These are phyloP conservation scores for Wallacemonas sp. DNA, from an alignment of 208 protist species.

Conservation along the genomic window DNA sequence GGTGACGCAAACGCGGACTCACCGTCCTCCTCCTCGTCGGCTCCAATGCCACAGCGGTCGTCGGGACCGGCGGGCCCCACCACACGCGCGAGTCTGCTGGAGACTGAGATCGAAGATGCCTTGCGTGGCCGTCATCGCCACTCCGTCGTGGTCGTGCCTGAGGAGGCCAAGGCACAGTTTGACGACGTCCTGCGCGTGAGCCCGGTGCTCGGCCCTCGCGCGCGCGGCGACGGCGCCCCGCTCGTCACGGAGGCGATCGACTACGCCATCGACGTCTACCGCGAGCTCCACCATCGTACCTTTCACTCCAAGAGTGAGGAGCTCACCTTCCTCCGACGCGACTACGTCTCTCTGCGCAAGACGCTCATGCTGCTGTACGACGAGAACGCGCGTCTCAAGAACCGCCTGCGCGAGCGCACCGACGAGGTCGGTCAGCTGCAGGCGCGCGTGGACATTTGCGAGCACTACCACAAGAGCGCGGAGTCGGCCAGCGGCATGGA, in stretches of 20 bases:
- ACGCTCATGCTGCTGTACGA: slow-evolving; percentile 54
- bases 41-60: too few species aligned
- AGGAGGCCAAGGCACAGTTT: not conserved
- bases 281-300: slow-evolving; percentile 44
- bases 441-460: slow-evolving; percentile 7
- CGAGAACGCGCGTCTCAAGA: slow-evolving; percentile 50
- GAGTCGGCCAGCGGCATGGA: slow-evolving; percentile 2
- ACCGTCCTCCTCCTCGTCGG: too few species aligned
- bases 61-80: too few species aligned
- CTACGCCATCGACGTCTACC: slow-evolving; percentile 55
- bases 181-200: slow-evolving; percentile 2
- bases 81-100: not conserved
- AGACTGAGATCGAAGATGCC: not conserved
- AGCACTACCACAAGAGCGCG: slow-evolving; percentile 14
- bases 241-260: slow-evolving; percentile 28
- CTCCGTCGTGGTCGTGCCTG: slow-evolving; percentile 12
- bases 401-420: slow-evolving; percentile 35
- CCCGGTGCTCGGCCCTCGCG: not conserved
- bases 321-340: slow-evolving; percentile 60
- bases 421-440: slow-evolving; percentile 40
- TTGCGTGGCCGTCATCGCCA: slow-evolving; percentile 4
- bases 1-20: too few species aligned
- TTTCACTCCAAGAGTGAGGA: slow-evolving; percentile 73
- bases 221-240: not conserved
- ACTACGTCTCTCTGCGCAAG: slow-evolving; percentile 55